These are phyloP conservation scores for Cystobasidium ongulense DNA, from an alignment of 768 basidiomycete genomes.

Conservation along the genomic window DNA sequence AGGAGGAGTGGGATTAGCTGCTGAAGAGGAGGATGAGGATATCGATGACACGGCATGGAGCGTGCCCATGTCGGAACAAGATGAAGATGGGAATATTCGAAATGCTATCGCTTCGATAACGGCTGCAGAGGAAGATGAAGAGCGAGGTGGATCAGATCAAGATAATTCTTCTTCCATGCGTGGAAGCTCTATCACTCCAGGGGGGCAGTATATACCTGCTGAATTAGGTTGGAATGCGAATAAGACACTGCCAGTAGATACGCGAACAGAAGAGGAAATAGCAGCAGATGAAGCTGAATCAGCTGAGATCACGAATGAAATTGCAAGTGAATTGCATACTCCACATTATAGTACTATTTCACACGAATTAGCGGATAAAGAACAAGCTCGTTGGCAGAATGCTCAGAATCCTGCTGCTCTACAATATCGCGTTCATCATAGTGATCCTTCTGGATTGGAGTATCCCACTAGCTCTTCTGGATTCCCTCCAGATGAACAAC, in stretches of 20 bases:
- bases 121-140: conserved; percentile 43
- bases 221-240: conserved; percentile 1
- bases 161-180: conserved; percentile 16
- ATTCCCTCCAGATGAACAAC: not conserved
- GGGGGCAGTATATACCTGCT: not conserved
- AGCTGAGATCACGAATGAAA: conserved; percentile 40
- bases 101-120: conserved; percentile 36
- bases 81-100: conserved; percentile 47
- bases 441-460: not conserved
- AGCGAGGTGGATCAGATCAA: not conserved
- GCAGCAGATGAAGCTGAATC: conserved; percentile 29
- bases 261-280: conserved; percentile 37
- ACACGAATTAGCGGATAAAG: conserved; percentile 7
- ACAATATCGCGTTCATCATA: not conserved
- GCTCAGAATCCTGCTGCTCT: conserved; percentile 1
- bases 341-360: conserved; percentile 26
- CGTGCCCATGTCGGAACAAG: conserved; percentile 60
- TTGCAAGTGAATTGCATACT: conserved; percentile 30
- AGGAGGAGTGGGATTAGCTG: conserved; percentile 67
- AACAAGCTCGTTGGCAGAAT: not conserved
- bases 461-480: not conserved
- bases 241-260: conserved; percentile 32
- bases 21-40: conserved; percentile 94
- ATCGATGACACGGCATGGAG: conserved; percentile 84
- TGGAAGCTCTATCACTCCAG: conserved; percentile 34